Conservation (phyloP, 1,284 basidiomycete species). For the Ustilago nuda region DNA sequence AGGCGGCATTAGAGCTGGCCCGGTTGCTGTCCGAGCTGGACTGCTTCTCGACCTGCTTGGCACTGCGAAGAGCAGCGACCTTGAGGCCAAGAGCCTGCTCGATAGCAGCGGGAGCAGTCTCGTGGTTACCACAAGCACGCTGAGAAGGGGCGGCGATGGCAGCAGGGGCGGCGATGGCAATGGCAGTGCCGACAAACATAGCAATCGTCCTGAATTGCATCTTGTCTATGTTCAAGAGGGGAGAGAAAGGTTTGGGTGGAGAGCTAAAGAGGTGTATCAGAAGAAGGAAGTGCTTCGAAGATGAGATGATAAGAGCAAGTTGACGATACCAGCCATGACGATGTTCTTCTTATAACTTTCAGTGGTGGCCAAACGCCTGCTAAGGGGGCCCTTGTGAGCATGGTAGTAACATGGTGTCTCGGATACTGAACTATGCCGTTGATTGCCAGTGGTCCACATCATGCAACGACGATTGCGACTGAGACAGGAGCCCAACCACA, state of each 20-base stretch:
- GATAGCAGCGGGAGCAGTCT: constrained; percentile 18
- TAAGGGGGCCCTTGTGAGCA: neutral
- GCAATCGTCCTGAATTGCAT: constrained; percentile 42
- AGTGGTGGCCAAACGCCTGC: neutral
- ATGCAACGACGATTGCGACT: constrained; percentile 6
- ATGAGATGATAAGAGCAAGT: neutral
- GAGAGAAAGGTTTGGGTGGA: neutral
- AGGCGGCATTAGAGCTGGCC: constrained; percentile 6
- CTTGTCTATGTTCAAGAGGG: constrained; percentile 9
- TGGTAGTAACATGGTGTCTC: neutral
- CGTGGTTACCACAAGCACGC: constrained; percentile 25
- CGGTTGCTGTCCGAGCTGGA: neutral
- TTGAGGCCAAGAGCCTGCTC: constrained; percentile 25
- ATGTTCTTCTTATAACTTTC: constrained; percentile 1
- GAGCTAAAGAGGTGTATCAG: neutral
- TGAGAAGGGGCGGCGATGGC: constrained; percentile 18
- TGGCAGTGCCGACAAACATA: constrained; percentile 19
- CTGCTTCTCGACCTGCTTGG: neutral
- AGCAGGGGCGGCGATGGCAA: constrained; percentile 23
- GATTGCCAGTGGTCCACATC: neutral
- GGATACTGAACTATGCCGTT: neutral
- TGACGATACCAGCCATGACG: neutral
- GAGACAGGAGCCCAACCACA: neutral
- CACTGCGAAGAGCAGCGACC: constrained; percentile 9
- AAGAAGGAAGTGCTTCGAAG: neutral